Conservation (phyloP, 2,329 filamentous ascomycete species). For the Aspergillus felis region DNA sequence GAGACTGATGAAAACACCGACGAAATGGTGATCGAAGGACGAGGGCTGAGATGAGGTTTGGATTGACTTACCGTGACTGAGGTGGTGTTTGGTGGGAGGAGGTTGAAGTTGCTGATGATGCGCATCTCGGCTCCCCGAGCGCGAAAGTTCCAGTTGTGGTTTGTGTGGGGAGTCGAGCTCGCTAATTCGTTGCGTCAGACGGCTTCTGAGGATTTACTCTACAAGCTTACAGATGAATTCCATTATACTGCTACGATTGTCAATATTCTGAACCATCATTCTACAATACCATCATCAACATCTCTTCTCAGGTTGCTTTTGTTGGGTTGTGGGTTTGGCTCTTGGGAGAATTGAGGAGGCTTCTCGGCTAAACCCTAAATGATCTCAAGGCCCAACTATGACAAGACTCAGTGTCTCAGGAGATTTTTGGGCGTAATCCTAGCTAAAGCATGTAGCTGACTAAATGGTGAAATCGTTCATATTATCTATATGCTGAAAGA, state of each 20-base stretch:
- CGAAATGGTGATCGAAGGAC: not conserved
- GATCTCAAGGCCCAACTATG: conserved; percentile 2
- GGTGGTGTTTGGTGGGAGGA: conserved; percentile 5
- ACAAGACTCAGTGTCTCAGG: not conserved
- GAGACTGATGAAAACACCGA: not conserved
- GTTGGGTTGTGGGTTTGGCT: conserved; percentile 10
- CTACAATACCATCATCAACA: not conserved
- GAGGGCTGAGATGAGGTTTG: conserved; percentile 1
- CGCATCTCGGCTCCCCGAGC: conserved; percentile 7
- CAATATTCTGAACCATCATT: not conserved
- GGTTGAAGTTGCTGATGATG: conserved; percentile 12
- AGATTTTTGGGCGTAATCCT: not conserved
- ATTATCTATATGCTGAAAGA: not conserved
- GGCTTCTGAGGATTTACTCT: conserved; percentile 1
- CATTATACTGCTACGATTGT: conserved; percentile 1
- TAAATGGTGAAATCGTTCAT: not conserved
- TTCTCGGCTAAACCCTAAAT: conserved; percentile 41
- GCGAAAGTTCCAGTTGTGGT: conserved; percentile 4
- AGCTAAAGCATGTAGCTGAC: not conserved
- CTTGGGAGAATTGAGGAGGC: conserved; percentile 19
- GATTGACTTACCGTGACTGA: conserved; percentile 9
- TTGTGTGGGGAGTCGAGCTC: conserved; percentile 24
- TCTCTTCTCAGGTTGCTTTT: not conserved
- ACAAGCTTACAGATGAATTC: not conserved
- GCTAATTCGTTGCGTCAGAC: conserved; percentile 18